These are phyloP conservation scores for Orbilia blumenaviensis DNA, from an alignment of 2,329 filamentous ascomycete genomes.

Conservation along the genomic window DNA sequence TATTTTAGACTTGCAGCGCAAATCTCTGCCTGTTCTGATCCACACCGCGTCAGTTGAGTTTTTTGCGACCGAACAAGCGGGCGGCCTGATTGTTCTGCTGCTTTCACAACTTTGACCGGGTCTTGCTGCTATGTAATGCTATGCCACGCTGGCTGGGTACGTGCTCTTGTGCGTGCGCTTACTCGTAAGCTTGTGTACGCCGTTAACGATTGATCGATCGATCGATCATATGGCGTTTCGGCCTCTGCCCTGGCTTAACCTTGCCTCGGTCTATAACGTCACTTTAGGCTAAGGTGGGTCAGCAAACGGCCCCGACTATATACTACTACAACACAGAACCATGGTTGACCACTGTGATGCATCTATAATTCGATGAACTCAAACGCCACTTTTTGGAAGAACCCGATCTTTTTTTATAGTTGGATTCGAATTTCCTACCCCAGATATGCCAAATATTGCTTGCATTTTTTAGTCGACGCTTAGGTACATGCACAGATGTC, in stretches of 20 bases:
- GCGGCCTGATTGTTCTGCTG: conserved; percentile 9
- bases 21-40: conserved; percentile 33
- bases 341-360: too few species aligned
- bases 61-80: neutral
- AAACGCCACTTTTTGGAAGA: too few species aligned
- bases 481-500: too few species aligned
- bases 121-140: too few species aligned
- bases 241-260: too few species aligned
- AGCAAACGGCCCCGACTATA: too few species aligned
- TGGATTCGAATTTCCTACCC: neutral
- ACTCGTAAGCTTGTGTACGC: too few species aligned
- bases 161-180: too few species aligned
- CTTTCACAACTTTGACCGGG: neutral
- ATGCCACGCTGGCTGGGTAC: too few species aligned
- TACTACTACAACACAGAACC: neutral
- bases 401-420: too few species aligned
- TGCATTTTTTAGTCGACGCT: too few species aligned
- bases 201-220: conserved; percentile 43
- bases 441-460: neutral
- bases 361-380: neutral
- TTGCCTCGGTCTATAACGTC: too few species aligned
- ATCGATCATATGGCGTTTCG: neutral
- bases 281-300: conserved; percentile 4
- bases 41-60: neutral
- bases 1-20: neutral